phyloP scores from a whole-genome alignment of 106 monocot genomes.

The Triglochin maritima region DNA sequence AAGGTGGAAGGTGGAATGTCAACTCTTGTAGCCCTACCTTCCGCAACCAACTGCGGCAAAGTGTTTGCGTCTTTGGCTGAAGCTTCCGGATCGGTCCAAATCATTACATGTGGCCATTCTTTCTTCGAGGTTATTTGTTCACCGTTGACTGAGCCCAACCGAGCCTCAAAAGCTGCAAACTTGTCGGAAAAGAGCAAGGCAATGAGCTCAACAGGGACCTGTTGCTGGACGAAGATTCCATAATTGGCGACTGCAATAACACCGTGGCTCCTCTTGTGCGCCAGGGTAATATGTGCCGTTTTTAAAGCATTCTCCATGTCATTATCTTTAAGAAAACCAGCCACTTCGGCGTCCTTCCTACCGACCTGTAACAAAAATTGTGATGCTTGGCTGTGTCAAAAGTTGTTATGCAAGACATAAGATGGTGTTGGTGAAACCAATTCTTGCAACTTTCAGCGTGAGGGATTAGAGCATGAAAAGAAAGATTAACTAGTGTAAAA shows the following conservation, averaged over 20 bases:
- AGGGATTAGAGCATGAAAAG: background rate
- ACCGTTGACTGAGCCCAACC: constrained; percentile 46
- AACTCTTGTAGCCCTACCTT: constrained; percentile 59
- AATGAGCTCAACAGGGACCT: constrained; percentile 59
- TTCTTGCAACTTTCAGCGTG: no score
- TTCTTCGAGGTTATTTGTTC: constrained; percentile 64
- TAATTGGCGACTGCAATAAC: constrained; percentile 75
- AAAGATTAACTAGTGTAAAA: background rate
- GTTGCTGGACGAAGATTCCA: constrained; percentile 31
- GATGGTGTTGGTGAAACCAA: no score
- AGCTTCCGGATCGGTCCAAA: constrained; percentile 65
- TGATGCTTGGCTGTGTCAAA: no score
- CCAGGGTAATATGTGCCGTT: constrained; percentile 76
- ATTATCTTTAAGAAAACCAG: constrained; percentile 31
- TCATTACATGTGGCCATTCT: constrained; percentile 79
- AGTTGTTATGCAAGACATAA: no score
- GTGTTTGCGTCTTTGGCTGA: constrained; percentile 65
- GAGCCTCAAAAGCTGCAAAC: constrained; percentile 70
- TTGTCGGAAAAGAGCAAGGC: constrained; percentile 76
- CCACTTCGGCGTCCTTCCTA: constrained; percentile 18
- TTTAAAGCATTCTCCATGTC: constrained; percentile 36
- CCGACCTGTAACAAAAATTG: constrained; percentile 35
- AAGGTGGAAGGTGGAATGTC: constrained; percentile 49
- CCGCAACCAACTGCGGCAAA: constrained; percentile 40
- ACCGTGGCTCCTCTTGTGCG: constrained; percentile 92